phyloP scores from a whole-genome alignment of 495 filamentous ascomycete genomes.

The Glonium stellatum region DNA sequence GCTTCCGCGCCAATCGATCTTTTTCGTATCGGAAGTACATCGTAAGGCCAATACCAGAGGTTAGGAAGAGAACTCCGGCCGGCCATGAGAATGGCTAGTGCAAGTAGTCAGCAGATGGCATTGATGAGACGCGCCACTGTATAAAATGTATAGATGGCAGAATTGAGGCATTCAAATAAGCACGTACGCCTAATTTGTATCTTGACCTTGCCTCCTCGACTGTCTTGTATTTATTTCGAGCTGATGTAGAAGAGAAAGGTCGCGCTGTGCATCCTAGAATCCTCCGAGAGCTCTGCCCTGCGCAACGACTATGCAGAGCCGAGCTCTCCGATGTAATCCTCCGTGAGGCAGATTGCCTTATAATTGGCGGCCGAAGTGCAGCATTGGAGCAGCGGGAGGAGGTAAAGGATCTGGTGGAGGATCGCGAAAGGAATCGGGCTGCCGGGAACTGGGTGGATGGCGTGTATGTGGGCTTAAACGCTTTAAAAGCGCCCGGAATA shows the following conservation, averaged over 20 bases:
- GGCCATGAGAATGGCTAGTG: slow-evolving; percentile 80
- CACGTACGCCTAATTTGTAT: slow-evolving; percentile 24
- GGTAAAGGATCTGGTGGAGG: neutral
- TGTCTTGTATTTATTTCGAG: slow-evolving; percentile 17
- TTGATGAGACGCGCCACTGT: no score
- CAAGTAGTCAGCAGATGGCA: neutral
- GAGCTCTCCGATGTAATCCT: neutral
- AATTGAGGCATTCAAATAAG: neutral
- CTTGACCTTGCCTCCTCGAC: slow-evolving; percentile 22
- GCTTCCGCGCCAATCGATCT: slow-evolving; percentile 73
- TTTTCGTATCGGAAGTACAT: slow-evolving; percentile 91
- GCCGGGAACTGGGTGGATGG: neutral
- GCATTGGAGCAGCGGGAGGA: neutral
- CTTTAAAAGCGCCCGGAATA: neutral
- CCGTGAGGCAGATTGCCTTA: neutral
- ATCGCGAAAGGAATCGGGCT: neutral
- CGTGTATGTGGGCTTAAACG: neutral
- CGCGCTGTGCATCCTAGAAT: neutral
- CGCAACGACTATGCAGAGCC: neutral
- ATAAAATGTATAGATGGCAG: no score
- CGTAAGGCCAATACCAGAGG: slow-evolving; percentile 66
- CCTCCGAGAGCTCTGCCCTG: neutral
- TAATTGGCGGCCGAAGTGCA: neutral
- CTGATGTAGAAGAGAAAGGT: neutral
- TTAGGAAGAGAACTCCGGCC: slow-evolving; percentile 77